Evolutionary conservation across 176 grass and related monocot genomes (phyloP), one percentile per base, ranked within the genome.

Genomic region (Aegilops umbellulata): DNA sequence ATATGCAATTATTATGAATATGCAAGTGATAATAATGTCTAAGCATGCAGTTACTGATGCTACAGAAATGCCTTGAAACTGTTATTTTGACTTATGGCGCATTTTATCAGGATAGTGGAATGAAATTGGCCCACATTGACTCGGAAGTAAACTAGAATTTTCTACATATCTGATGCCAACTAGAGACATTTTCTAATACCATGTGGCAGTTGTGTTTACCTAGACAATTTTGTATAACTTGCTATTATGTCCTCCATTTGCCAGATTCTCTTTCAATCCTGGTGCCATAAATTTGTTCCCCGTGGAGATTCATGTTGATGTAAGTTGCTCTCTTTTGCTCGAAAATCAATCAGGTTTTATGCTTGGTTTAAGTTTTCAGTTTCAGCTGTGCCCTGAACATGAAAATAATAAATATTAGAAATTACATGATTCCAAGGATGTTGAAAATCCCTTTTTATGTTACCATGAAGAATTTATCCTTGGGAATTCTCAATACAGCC

Each of bases 261-360:
- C 42, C 94, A 99, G 97, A 46, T 99, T 94, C 88, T 94, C 94
- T 69, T 99, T 99, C 88, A 96, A 93, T 76, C 94, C 94, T 55
- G 62, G 85, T 41, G 92, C 94, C 42, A 96, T 96, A 86, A 99
- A 99, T 88, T 86, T 96, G 78, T 94, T 99, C 84, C 90, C 86
- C 60, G 90, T 99, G 83, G 94, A 99, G 77, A 85, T 99, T 85
- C 94, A 92, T 87, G 92, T 91, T 88, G 92, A 99, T 79, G 97
- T 99, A 83, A 93, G 97, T 92, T 87, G 8, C 30, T 80, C 34
- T 60, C 76, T 78, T 80, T 83, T 81, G 34, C 58, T 67, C 81
- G 42, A 65, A 23, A 63, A 49, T 49, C 27, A 76, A 24, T 64
- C 38, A 47, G 55, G 38, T 53, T 34, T 22, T 25, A 64, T 64